Conservation (phyloP, 257 asterid genomes). For the Linaria vulgaris region DNA sequence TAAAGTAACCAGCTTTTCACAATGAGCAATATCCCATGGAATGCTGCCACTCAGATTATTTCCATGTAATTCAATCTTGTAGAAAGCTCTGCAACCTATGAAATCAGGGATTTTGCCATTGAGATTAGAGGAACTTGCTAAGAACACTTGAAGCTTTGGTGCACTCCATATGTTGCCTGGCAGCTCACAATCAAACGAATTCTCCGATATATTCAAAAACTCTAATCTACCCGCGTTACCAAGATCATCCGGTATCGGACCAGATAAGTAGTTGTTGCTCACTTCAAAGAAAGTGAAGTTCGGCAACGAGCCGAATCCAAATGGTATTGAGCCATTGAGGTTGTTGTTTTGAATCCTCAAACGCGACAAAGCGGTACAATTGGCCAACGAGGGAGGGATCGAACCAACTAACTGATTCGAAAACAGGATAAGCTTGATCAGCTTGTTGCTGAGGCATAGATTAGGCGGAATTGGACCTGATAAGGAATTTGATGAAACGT, state of each 20-base stretch:
- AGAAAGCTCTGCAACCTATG: conserved; percentile 58
- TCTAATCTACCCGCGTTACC: conserved; percentile 55
- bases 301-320: conserved; percentile 68
- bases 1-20: conserved; percentile 68
- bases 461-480: conserved; percentile 75
- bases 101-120: conserved; percentile 71
- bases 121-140: conserved; percentile 49
- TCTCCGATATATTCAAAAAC: conserved; percentile 62
- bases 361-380: conserved; percentile 58
- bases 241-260: conserved; percentile 70
- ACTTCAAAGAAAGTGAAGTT: conserved; percentile 67
- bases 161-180: conserved; percentile 72
- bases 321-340: conserved; percentile 77
- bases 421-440: conserved; percentile 63
- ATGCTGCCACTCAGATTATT: conserved; percentile 71
- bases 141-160: conserved; percentile 57
- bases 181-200: conserved; percentile 50
- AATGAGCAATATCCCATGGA: conserved; percentile 83
- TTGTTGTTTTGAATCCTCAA: conserved; percentile 68
- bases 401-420: conserved; percentile 63
- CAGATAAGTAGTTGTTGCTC: conserved; percentile 60
- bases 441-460: conserved; percentile 57
- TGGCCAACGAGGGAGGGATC: conserved; percentile 62
- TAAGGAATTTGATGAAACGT: conserved; percentile 72
- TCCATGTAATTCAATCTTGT: conserved; percentile 66